phyloP scores from a whole-genome alignment of 2,329 filamentous ascomycete species.

The Pestalotiopsis sp. region DNA sequence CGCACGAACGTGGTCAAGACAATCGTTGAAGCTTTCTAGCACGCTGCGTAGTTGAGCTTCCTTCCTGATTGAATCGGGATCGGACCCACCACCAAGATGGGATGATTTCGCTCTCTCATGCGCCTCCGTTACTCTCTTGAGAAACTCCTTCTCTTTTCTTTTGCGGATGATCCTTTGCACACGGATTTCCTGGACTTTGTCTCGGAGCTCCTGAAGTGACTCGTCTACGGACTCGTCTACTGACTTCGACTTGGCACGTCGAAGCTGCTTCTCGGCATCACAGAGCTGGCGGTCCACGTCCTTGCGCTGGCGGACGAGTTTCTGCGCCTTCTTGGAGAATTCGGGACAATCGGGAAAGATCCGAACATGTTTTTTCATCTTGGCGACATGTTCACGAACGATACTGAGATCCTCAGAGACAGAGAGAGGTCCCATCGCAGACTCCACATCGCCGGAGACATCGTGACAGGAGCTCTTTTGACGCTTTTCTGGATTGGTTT shows the following conservation, averaged over 20 bases:
- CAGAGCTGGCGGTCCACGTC: neutral
- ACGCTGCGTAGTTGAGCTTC: constrained; percentile 1
- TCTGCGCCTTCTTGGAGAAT: neutral
- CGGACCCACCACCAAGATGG: neutral
- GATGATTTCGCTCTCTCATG: neutral
- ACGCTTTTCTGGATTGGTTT: too few relatives aligned
- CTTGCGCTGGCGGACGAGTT: neutral
- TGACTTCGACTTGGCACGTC: neutral
- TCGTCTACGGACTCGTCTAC: neutral
- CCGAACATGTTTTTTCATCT: too few relatives aligned
- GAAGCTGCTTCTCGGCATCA: neutral
- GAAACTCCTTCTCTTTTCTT: neutral
- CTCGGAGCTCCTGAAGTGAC: too few relatives aligned
- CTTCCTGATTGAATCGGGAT: neutral
- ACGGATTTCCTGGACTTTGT: too few relatives aligned
- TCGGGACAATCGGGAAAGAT: too few relatives aligned
- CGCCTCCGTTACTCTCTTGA: neutral
- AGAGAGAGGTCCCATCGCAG: too few relatives aligned
- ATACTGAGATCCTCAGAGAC: too few relatives aligned
- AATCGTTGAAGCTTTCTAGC: neutral
- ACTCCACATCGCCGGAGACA: too few relatives aligned
- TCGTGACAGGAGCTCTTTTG: too few relatives aligned
- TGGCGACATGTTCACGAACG: too few relatives aligned
- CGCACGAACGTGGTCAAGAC: neutral
- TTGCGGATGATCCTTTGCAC: too few relatives aligned